Evolutionary conservation across 179 eudicot species (phyloP), one percentile per base, ranked within the genome.

Genomic region (Silene noctiflora): DNA sequence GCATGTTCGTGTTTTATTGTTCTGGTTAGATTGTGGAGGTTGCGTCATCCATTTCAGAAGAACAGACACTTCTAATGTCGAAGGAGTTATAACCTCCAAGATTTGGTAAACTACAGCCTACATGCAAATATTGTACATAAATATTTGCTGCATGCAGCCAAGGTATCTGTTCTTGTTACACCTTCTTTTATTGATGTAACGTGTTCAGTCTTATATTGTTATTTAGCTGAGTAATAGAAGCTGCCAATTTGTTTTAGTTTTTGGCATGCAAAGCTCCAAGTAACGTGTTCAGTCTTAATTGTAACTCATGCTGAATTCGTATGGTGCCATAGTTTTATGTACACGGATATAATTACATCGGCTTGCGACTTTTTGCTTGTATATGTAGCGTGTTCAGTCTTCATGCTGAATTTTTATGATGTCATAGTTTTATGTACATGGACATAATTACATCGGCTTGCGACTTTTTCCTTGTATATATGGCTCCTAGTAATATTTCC

Each of bases 41-140:
- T 56, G 81, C 73, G 35, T 76, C 79, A 14, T 64, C 78, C 17
- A 27, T 39, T 25, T 16, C 59, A 1, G 53, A 79, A 51, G 73
- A 76, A 69, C 78, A 73, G 33, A 76, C 33, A 67, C 81, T 83
- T 79, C 78, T 83, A 29, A 83, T 83, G 85, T 44, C 74, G 67
- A 79, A 69, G 71, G 74, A 62, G 62, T 27, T 83, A 58, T 83
- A 68, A 22, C 31, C 33, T 51, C 63, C 20, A 6, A 24, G 59
- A 46, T 62, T 20, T 20, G 10, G 31, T 11, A 20, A 65, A 62
- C n/a, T 76, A 53, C 70, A 73, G 66, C 53, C 70, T 42, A 67
- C 64, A 48, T 68, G 69, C 73, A 81, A 22, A 63, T 79, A 62
- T 74, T 7, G 53, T 74, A 13, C 21, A 20, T 68, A 78, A 20